phyloP scores from a whole-genome alignment of 768 basidiomycete species.

The Mycena albidolilacea region DNA sequence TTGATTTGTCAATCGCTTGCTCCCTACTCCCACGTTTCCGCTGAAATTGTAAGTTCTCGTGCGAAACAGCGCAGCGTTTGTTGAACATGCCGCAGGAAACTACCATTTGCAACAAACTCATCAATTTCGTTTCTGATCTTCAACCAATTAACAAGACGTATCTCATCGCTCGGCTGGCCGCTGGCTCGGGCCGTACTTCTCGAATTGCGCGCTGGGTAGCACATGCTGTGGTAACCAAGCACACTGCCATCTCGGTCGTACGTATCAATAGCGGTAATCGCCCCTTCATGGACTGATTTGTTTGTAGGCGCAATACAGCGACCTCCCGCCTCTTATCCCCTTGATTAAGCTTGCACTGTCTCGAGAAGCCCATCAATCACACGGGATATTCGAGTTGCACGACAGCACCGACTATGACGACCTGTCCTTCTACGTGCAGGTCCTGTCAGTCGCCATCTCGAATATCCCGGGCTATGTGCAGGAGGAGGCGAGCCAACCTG shows the following conservation, averaged over 20 bases:
- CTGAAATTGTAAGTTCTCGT: constrained; percentile 45
- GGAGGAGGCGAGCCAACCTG: constrained; percentile 55
- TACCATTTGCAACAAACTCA: constrained; percentile 60
- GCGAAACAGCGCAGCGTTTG: constrained; percentile 23
- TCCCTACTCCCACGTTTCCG: constrained; percentile 45
- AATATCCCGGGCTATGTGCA: constrained; percentile 71
- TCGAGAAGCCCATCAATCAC: constrained; percentile 9
- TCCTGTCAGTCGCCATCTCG: constrained; percentile 73
- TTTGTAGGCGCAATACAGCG: constrained; percentile 57
- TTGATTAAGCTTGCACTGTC: constrained; percentile 60
- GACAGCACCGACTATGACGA: constrained; percentile 74
- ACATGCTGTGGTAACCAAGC: constrained; percentile 59
- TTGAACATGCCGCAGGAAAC: constrained; percentile 57
- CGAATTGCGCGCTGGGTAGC: constrained; percentile 75
- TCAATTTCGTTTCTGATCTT: constrained; percentile 57
- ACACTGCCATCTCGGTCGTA: constrained; percentile 44
- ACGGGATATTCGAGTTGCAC: constrained; percentile 66
- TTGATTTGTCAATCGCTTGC: constrained; percentile 60
- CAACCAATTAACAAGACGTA: constrained; percentile 65
- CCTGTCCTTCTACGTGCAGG: constrained; percentile 66
- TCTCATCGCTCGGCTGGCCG: constrained; percentile 65
- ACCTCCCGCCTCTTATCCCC: constrained; percentile 66
- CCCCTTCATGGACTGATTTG: constrained; percentile 1
- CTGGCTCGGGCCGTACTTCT: constrained; percentile 63
- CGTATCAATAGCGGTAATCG: constrained; percentile 34